Percentiles rank a stretch among this genome's conserved stretches.
Evolutionary conservation across 2,329 filamentous ascomycete genomes (phyloP).

Genomic region (Diplodia seriata): DNA sequence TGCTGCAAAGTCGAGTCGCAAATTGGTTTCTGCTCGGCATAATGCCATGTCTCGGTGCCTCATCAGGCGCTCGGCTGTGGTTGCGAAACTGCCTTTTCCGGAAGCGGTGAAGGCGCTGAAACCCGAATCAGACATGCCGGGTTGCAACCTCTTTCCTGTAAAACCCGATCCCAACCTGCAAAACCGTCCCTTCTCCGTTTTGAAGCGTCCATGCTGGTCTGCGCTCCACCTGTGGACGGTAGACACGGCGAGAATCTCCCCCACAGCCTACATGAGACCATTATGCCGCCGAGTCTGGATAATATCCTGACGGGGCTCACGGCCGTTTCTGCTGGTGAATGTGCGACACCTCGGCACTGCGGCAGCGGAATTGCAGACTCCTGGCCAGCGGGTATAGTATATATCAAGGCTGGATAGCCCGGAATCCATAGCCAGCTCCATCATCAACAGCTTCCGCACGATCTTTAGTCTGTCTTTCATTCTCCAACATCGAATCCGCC

Average conservation of each 20-base stretch:
- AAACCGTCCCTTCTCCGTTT: conserved; percentile 13
- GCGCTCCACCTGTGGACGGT: neutral
- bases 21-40: conserved; percentile 2
- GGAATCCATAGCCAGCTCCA: neutral
- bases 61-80: conserved; percentile 20
- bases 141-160: neutral
- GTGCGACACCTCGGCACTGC: conserved; percentile 13
- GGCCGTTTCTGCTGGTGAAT: neutral
- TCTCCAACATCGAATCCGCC: conserved; percentile 42
- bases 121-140: conserved; percentile 11
- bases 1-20: neutral
- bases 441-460: neutral
- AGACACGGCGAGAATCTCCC: neutral
- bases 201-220: neutral
- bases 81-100: conserved; percentile 17
- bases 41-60: neutral
- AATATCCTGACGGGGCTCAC: conserved; percentile 7
- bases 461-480: conserved; percentile 35
- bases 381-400: neutral
- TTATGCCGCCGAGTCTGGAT: conserved; percentile 19
- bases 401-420: neutral
- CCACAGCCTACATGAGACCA: conserved; percentile 4
- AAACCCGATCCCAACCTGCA: conserved; percentile 3
- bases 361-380: neutral
- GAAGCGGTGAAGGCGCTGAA: neutral